These are phyloP conservation scores for Passiflora organensis DNA, from an alignment of 345 rosid genomes.

Conservation along the genomic window DNA sequence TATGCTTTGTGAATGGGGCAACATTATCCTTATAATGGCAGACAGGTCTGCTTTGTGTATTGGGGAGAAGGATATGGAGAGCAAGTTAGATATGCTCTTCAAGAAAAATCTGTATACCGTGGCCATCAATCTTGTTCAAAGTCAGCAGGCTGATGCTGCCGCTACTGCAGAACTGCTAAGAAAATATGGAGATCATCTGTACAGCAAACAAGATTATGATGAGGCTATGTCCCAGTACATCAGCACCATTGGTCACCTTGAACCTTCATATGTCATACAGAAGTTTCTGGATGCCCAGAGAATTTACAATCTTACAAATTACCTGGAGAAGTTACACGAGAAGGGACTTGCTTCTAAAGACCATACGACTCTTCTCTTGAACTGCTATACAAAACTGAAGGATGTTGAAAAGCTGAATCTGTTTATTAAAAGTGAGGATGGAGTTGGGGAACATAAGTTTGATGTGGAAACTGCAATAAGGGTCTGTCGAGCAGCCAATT, in stretches of 20 bases:
- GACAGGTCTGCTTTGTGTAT: slow-evolving; percentile 75
- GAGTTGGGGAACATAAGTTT: slow-evolving; percentile 83
- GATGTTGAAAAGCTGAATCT: slow-evolving; percentile 88
- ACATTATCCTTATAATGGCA: slow-evolving; percentile 62
- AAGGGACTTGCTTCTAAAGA: slow-evolving; percentile 98
- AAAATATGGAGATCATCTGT: slow-evolving; percentile 96
- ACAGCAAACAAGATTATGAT: slow-evolving; percentile 89
- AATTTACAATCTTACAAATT: slow-evolving; percentile 93
- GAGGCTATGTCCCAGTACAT: slow-evolving; percentile 96
- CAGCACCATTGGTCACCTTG: slow-evolving; percentile 88
- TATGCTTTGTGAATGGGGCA: slow-evolving; percentile 98
- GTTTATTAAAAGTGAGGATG: slow-evolving; percentile 91
- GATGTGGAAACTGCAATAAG: slow-evolving; percentile 98
- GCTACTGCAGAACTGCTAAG: slow-evolving; percentile 97
- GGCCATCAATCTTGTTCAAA: slow-evolving; percentile 95
- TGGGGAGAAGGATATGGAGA: slow-evolving; percentile 98
- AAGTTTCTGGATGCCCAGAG: slow-evolving; percentile 98
- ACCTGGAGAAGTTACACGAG: slow-evolving; percentile 90
- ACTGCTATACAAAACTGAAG: slow-evolving; percentile 93
- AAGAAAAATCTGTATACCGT: slow-evolving; percentile 90
- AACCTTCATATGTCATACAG: slow-evolving; percentile 97
- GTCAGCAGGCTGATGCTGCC: slow-evolving; percentile 98
- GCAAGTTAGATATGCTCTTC: slow-evolving; percentile 97
- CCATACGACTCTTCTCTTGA: slow-evolving; percentile 92
- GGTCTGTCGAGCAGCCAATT: slow-evolving; percentile 97